phyloP scores from a whole-genome alignment of 768 basidiomycete species.

The Collybia sp. region DNA sequence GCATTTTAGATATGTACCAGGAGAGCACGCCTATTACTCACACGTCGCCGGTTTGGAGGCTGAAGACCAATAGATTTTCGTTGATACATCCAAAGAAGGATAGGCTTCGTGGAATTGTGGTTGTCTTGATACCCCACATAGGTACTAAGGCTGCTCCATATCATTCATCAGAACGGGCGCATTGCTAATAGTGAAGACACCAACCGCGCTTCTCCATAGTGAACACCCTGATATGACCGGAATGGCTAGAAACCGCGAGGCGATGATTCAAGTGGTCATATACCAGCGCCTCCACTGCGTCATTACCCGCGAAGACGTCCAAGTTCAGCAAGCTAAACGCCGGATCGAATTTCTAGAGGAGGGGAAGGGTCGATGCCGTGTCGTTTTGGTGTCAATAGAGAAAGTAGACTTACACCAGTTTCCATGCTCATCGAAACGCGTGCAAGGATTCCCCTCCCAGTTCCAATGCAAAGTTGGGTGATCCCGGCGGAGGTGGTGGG shows the following conservation, averaged over 20 bases:
- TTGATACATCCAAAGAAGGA: conserved; percentile 9
- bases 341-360: too few species aligned
- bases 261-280: conserved; percentile 4
- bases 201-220: conserved; percentile 1
- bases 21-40: background rate
- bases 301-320: too few species aligned
- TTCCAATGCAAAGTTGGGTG: too few species aligned
- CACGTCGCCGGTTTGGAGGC: conserved; percentile 9
- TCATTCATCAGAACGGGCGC: background rate
- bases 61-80: conserved; percentile 4
- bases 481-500: too few species aligned
- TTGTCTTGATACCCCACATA: background rate
- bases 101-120: conserved; percentile 4
- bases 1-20: background rate
- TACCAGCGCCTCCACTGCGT: conserved; percentile 3
- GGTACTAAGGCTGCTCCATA: too few species aligned
- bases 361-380: too few species aligned
- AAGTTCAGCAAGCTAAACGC: too few species aligned
- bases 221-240: conserved; percentile 5
- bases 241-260: conserved; percentile 2
- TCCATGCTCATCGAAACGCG: too few species aligned
- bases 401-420: too few species aligned
- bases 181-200: too few species aligned
- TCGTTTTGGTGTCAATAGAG: too few species aligned
- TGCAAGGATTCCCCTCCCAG: too few species aligned